Evolutionary conservation across 352 stramenopile species (phyloP).

Genomic region (Pythium grandisporangium): DNA sequence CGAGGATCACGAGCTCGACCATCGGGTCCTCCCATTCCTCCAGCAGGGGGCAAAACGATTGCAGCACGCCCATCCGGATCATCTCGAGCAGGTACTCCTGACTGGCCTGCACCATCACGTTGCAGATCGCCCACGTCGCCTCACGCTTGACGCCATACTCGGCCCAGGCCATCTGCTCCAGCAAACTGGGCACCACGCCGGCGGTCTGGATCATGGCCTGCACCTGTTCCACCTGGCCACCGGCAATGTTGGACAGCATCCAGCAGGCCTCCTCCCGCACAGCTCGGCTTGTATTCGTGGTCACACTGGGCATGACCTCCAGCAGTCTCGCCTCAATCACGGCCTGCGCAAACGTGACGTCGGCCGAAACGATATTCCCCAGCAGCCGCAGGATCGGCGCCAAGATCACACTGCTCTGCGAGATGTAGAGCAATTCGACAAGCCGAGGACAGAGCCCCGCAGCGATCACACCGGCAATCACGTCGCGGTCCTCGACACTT

Average conservation of each 20-base stretch:
- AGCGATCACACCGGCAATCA: slow-evolving; percentile 51
- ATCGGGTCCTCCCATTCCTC: slow-evolving; percentile 83
- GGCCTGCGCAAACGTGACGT: slow-evolving; percentile 64
- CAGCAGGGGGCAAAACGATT: slow-evolving; percentile 58
- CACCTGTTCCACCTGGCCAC: slow-evolving; percentile 64
- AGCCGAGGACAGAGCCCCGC: slow-evolving; percentile 58
- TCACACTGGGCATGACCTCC: slow-evolving; percentile 73
- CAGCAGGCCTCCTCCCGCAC: slow-evolving; percentile 81
- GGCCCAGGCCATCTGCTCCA: slow-evolving; percentile 84
- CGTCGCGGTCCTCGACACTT: slow-evolving; percentile 56
- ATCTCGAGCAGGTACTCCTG: slow-evolving; percentile 50
- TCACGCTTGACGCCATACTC: slow-evolving; percentile 81
- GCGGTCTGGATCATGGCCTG: slow-evolving; percentile 64
- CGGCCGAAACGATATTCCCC: slow-evolving; percentile 76
- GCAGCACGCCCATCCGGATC: slow-evolving; percentile 62
- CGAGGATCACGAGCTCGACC: slow-evolving; percentile 79
- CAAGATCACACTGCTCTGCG: slow-evolving; percentile 75
- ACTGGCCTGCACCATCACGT: slow-evolving; percentile 69
- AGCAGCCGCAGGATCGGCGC: slow-evolving; percentile 66
- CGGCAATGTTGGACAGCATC: slow-evolving; percentile 84
- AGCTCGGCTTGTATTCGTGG: slow-evolving; percentile 68
- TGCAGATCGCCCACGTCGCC: slow-evolving; percentile 82
- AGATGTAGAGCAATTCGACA: slow-evolving; percentile 79
- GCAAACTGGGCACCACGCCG: slow-evolving; percentile 43
- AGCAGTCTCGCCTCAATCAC: slow-evolving; percentile 74